Evolutionary conservation across 2,329 filamentous ascomycete genomes (phyloP), one percentile per base, ranked within the genome.

Genomic region (Didymella sp.): DNA sequence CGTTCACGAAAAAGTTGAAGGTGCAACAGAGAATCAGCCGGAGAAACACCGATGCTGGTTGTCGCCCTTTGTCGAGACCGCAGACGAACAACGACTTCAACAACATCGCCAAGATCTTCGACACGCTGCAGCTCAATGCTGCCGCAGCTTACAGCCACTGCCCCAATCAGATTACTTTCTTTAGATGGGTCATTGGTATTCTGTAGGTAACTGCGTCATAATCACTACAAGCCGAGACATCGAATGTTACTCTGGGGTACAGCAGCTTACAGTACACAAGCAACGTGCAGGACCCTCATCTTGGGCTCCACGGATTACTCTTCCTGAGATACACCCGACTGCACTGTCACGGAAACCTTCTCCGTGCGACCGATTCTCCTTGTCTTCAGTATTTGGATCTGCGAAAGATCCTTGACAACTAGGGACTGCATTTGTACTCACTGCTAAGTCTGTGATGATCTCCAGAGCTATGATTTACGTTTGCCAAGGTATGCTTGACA

Each of bases 1-100:
- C 28, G 37, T 38, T 48, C 11, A 38, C 51, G 46, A 43, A 55
- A 46, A 55, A 52, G 41, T 51, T 45, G 7, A 27, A 31, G 28
- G 35, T 25, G 11, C n/a, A 15, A 15, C 44, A 31, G 37, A 35
- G 25, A 35, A 40, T 44, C 28, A 30, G 17, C 50, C 40, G 45
- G 31, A 50, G 27, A 40, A 47, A 42, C 37, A 25, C 38, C 41
- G 42, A 25, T 33, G 37, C 8, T 24, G 42, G 31, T 28, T 30
- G 49, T 33, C 11, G 6, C 33, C 33, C 8, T 9, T 9, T 9
- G 4, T 35, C 15, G 13, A 8, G 31, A 35, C 31, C 42, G 27
- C 47, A 43, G 15, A 28, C 27, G 28, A 17, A 37, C 49, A 17
- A 6, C 17, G 17, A 51, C 41, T 38, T 12, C 31, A 37, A 38